Conservation (phyloP, 257 asterid genomes). For the Asclepias syriaca region DNA sequence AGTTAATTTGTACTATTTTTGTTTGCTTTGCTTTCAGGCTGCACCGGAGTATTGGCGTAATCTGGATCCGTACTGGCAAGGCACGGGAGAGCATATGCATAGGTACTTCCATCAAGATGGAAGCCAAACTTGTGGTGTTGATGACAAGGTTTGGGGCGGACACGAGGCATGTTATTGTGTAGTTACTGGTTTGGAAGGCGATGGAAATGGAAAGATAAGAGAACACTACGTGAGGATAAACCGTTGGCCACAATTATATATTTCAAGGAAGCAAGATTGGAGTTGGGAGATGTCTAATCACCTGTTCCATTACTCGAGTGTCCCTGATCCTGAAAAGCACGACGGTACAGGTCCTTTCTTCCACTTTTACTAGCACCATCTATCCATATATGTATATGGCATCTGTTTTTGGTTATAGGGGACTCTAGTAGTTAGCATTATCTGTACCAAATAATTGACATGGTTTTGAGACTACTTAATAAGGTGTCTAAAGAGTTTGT, state of each 20-base stretch:
- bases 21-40: constrained; percentile 26
- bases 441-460: too few species aligned
- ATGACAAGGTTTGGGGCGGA: constrained; percentile 83
- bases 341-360: constrained; percentile 56
- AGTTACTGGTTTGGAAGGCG: constrained; percentile 56
- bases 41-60: constrained; percentile 75
- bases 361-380: constrained; percentile 13
- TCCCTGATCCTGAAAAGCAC: constrained; percentile 50
- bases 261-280: constrained; percentile 64
- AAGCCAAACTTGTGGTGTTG: constrained; percentile 59
- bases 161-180: constrained; percentile 71
- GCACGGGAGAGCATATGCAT: constrained; percentile 43
- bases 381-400: too few species aligned
- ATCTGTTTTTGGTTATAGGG: too few species aligned
- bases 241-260: constrained; percentile 59
- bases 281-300: constrained; percentile 63
- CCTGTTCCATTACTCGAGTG: constrained; percentile 46
- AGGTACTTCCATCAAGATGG: constrained; percentile 82
- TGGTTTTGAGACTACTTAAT: too few species aligned
- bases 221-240: constrained; percentile 76
- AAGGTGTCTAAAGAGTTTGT: too few species aligned
- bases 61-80: constrained; percentile 73
- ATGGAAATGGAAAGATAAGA: constrained; percentile 57
- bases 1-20: too few species aligned
- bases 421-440: too few species aligned